Evolutionary conservation across 2,329 filamentous ascomycete species (phyloP).

Genomic region (Blastomyces parvus): DNA sequence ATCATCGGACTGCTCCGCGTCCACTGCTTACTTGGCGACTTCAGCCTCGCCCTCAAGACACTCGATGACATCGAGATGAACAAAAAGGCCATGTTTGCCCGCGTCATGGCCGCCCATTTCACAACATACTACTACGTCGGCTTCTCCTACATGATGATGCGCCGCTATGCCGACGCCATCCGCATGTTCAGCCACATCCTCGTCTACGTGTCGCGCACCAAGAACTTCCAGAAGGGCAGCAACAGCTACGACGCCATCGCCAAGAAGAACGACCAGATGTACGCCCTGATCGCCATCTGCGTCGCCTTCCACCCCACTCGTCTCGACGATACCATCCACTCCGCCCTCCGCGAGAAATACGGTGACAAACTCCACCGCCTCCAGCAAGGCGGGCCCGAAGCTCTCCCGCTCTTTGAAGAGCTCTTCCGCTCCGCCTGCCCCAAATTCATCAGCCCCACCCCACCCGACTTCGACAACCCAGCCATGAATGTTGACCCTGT

Average conservation of each 20-base stretch:
- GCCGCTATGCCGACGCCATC: slow-evolving; percentile 96
- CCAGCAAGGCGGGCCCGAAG: slow-evolving; percentile 90
- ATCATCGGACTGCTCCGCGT: slow-evolving; percentile 95
- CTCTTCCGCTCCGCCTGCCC: slow-evolving; percentile 96
- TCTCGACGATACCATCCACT: slow-evolving; percentile 98
- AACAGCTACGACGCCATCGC: slow-evolving; percentile 89
- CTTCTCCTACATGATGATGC: slow-evolving; percentile 99
- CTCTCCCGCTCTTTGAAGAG: slow-evolving; percentile 94
- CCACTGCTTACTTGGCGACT: slow-evolving; percentile 93
- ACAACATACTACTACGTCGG: slow-evolving; percentile 99
- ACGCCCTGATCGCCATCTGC: slow-evolving; percentile 96
- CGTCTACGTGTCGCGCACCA: slow-evolving; percentile 95
- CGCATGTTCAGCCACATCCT: slow-evolving; percentile 99
- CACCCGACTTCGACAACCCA: slow-evolving; percentile 95
- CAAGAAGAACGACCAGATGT: slow-evolving; percentile 99
- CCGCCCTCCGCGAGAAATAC: slow-evolving; percentile 95
- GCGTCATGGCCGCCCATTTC: slow-evolving; percentile 98
- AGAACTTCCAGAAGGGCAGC: slow-evolving; percentile 99
- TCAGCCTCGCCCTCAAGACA: slow-evolving; percentile 95
- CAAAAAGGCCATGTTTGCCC: slow-evolving; percentile 99
- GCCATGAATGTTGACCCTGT: slow-evolving; percentile 92
- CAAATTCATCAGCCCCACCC: slow-evolving; percentile 97
- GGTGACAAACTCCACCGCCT: slow-evolving; percentile 95
- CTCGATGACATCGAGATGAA: slow-evolving; percentile 99
- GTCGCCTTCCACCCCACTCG: slow-evolving; percentile 95